phyloP scores from a whole-genome alignment of 2,329 filamentous ascomycete genomes.

The Alternaria consortialis region DNA sequence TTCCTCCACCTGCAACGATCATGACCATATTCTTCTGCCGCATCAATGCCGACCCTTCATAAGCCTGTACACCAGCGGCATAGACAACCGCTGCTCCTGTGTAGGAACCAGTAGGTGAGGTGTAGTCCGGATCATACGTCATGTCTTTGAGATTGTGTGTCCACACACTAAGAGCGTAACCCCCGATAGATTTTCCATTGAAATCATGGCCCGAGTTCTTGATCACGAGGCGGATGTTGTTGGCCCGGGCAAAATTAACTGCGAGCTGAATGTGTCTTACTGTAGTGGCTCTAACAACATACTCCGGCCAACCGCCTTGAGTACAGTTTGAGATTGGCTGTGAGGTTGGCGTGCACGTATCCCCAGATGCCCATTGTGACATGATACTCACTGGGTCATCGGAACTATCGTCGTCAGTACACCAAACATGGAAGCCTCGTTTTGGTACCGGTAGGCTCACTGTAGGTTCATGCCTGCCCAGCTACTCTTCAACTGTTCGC shows the following conservation, averaged over 20 bases:
- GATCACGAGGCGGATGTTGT: constrained; percentile 43
- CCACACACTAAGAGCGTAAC: constrained; percentile 23
- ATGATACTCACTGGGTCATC: constrained; percentile 34
- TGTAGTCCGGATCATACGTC: constrained; percentile 28
- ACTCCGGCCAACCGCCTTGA: constrained; percentile 37
- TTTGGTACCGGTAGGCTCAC: constrained; percentile 16
- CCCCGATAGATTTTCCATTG: constrained; percentile 25
- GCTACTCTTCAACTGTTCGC: constrained; percentile 23
- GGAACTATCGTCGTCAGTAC: constrained; percentile 19
- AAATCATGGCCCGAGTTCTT: constrained; percentile 47
- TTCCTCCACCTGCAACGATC: constrained; percentile 62
- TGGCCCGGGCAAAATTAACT: constrained; percentile 42
- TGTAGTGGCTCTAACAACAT: constrained; percentile 36
- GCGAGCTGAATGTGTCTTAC: constrained; percentile 37
- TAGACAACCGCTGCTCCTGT: constrained; percentile 57
- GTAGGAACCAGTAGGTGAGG: constrained; percentile 20
- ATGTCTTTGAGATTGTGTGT: constrained; percentile 31
- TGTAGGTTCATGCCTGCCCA: constrained; percentile 32
- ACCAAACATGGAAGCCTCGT: background rate
- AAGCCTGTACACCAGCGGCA: constrained; percentile 61
- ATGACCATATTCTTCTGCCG: constrained; percentile 56
- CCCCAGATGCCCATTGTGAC: constrained; percentile 37
- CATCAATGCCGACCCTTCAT: constrained; percentile 59
- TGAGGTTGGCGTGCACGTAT: constrained; percentile 51
- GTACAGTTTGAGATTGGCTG: constrained; percentile 34